Percentiles rank a stretch among this genome's conserved stretches.
phyloP scores from a whole-genome alignment of 345 rosid species.

The Camelina neglecta region DNA sequence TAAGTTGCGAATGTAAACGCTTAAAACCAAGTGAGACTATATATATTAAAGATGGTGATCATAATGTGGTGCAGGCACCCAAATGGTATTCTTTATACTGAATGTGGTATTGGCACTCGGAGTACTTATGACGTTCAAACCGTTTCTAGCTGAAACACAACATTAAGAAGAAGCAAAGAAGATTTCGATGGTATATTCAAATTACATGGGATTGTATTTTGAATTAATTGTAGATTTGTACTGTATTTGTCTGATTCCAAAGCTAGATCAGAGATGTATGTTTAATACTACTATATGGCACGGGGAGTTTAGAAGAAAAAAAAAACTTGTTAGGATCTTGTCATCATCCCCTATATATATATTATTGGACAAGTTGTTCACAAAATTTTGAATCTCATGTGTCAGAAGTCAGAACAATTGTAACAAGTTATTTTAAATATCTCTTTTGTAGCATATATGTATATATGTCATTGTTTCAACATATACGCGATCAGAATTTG shows the following conservation, averaged over 20 bases:
- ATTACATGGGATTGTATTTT: too few species aligned
- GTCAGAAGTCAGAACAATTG: background rate
- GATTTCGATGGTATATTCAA: too few species aligned
- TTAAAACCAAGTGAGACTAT: background rate
- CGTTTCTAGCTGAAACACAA: constrained; percentile 55
- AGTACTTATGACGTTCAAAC: constrained; percentile 70
- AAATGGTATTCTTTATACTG: constrained; percentile 69
- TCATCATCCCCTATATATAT: background rate
- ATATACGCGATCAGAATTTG: background rate
- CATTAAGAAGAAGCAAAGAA: background rate
- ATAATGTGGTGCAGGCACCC: constrained; percentile 56
- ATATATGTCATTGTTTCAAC: background rate
- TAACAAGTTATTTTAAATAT: background rate
- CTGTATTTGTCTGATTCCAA: background rate
- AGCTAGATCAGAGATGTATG: constrained; percentile 6
- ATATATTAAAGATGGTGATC: background rate
- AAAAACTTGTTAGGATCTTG: background rate
- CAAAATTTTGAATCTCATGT: background rate
- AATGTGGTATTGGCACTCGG: constrained; percentile 60
- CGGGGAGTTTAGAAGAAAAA: too few species aligned
- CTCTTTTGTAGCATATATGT: background rate
- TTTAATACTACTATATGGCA: background rate
- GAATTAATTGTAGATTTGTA: background rate
- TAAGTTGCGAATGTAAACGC: background rate
- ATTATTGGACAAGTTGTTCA: background rate